Base-by-base conservation (phyloP, 345 rosid species). In the Acer negundo region DNA sequence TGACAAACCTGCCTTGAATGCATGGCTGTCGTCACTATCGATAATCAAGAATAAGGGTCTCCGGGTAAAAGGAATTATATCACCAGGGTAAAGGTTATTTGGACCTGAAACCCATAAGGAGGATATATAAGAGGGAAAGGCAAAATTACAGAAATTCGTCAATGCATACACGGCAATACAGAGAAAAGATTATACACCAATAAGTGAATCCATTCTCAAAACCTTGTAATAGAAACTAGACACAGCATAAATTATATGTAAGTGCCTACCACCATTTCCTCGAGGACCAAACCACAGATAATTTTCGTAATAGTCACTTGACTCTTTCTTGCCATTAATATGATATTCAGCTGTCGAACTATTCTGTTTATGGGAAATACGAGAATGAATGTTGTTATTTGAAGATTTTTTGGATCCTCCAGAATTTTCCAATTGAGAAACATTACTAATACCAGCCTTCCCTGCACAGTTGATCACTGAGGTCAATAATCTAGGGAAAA, bases 1-100 rank as follows among this genome's bases (percentile, higher is more conserved):
- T 88, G 92, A 97, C 97, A 96, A 94, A 97, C 98, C 97, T 97
- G 97, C 99, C 99, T 97, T 97, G 98, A 94, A 97, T 93, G 97
- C 97, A 87, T 90, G 95, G 93, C 99, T 97, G 87, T 72, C 89
- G 85, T 94, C 97, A 77, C 99, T 97, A 79, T 97, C 98, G 63
- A 97, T 88, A 83, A 97, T 87, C 88, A 97, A 80, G 92, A 97
- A 91, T 81, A 97, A 90, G 10, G 98, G 98, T 73, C 87, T 93
- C 78, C 99, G 85, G 2, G 98, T 97, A 69, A 94, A 97, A 67
- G 99, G 99, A 84, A 97, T 86, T 75, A 97, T 78, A 90, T 97
- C 98, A 62, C 93, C 97, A 77, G 98, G 99, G 80, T 89, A 92
- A 31, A 96, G 94, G 70, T 83, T 82, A 88, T 85, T 89, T 69